These are phyloP conservation scores for Rhodomyrtus psidioides DNA, from an alignment of 441 rosid genomes.

Conservation along the genomic window DNA sequence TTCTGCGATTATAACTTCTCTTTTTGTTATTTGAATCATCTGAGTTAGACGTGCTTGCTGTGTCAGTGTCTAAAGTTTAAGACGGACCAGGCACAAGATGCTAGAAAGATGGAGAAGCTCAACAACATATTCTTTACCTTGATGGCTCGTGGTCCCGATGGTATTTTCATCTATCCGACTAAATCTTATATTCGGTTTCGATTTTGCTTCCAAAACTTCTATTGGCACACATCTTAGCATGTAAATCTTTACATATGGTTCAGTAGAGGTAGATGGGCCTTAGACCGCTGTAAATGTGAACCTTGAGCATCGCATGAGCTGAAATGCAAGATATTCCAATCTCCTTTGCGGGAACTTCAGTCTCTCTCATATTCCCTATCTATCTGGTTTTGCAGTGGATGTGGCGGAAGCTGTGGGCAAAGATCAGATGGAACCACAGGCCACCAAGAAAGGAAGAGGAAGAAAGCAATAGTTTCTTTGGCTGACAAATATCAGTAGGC, in stretches of 20 bases:
- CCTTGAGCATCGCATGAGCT: not conserved
- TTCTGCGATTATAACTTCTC: not conserved
- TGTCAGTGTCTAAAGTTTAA: constrained; percentile 90
- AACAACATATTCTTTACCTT: constrained; percentile 81
- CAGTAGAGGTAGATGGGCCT: not conserved
- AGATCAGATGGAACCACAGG: constrained; percentile 65
- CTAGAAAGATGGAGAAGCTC: constrained; percentile 96
- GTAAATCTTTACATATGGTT: not conserved
- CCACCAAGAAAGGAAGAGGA: constrained; percentile 85
- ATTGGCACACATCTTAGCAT: not conserved
- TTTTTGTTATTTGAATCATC: not conserved
- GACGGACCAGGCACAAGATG: constrained; percentile 96
- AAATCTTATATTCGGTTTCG: not conserved
- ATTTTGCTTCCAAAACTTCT: not conserved
- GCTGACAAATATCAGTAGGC: not conserved
- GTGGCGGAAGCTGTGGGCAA: constrained; percentile 64
- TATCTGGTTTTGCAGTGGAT: constrained; percentile 44
- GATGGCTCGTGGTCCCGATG: constrained; percentile 93
- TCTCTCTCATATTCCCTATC: not conserved
- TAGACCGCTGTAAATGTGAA: not conserved
- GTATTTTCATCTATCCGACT: constrained; percentile 22
- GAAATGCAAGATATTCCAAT: not conserved
- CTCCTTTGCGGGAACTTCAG: not conserved
- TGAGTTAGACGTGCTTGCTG: not conserved
- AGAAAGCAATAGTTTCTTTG: constrained; percentile 54